A percentile compares a stretch with the other conserved stretches of the same genome.
These are phyloP conservation scores for Alternaria sp. DNA, from an alignment of 2,329 filamentous ascomycete species.

Conservation along the genomic window DNA sequence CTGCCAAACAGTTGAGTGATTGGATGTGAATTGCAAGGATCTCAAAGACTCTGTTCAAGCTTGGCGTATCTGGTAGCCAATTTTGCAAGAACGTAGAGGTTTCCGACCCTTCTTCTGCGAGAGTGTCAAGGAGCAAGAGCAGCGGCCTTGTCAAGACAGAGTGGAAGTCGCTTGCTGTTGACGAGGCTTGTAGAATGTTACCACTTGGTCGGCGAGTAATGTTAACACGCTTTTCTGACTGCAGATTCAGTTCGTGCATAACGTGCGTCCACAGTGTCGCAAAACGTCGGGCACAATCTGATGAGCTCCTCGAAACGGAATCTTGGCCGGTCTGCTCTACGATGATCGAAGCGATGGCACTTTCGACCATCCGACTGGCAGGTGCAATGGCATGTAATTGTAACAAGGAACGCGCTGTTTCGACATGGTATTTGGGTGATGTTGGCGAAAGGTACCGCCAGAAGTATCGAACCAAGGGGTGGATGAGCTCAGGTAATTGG, in stretches of 20 bases:
- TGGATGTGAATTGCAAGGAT: slow-evolving; percentile 42
- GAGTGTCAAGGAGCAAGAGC: slow-evolving; percentile 79
- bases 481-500: slow-evolving; percentile 68
- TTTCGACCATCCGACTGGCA: slow-evolving; percentile 77
- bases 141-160: slow-evolving; percentile 80
- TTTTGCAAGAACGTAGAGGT: slow-evolving; percentile 76
- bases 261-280: slow-evolving; percentile 82
- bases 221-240: slow-evolving; percentile 43
- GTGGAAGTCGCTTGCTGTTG: slow-evolving; percentile 64
- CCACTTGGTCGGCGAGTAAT: slow-evolving; percentile 38
- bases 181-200: slow-evolving; percentile 33
- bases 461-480: slow-evolving; percentile 71
- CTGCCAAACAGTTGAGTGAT: slow-evolving; percentile 35
- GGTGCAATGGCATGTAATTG: slow-evolving; percentile 77
- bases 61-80: slow-evolving; percentile 74
- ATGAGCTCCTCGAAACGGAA: not conserved
- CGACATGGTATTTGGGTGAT: slow-evolving; percentile 91
- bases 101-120: slow-evolving; percentile 75
- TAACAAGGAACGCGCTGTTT: slow-evolving; percentile 86
- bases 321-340: slow-evolving; percentile 13
- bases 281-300: slow-evolving; percentile 72
- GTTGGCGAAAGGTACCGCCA: slow-evolving; percentile 84
- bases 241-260: slow-evolving; percentile 48
- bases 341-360: slow-evolving; percentile 74
- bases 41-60: slow-evolving; percentile 56